A percentile compares a stretch with the other conserved stretches of the same genome.
Evolutionary conservation across 1,284 basidiomycete species (phyloP).

Genomic region (Porogramme epimiltina): DNA sequence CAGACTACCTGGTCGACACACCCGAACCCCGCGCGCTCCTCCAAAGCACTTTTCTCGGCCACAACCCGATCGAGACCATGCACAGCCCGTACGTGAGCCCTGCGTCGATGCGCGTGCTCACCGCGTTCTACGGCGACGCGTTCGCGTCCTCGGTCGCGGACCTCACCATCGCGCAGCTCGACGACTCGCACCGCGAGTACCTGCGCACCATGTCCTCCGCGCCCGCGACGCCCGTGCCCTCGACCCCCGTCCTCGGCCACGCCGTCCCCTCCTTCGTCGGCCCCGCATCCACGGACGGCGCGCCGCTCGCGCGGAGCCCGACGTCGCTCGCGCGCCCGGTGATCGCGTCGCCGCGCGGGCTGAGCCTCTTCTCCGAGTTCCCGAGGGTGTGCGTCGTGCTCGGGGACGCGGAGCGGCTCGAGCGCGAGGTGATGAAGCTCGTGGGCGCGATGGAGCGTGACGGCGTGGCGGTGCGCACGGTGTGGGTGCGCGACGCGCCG

Average conservation of each 20-base stretch:
- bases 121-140: constrained; percentile 36
- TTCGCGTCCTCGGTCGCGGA: constrained; percentile 30
- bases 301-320: constrained; percentile 17
- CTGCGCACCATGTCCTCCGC: constrained; percentile 30
- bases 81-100: constrained; percentile 56
- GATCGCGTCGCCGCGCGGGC: constrained; percentile 32
- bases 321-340: constrained; percentile 29
- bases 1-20: constrained; percentile 55
- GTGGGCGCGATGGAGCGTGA: constrained; percentile 38
- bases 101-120: constrained; percentile 43
- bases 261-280: constrained; percentile 5
- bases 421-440: constrained; percentile 37
- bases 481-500: constrained; percentile 37
- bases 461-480: constrained; percentile 34
- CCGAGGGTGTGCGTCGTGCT: constrained; percentile 45
- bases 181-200: constrained; percentile 21
- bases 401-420: constrained; percentile 39
- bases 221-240: constrained; percentile 25
- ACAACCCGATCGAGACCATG: constrained; percentile 44
- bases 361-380: constrained; percentile 47
- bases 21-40: constrained; percentile 52
- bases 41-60: constrained; percentile 50
- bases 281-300: neutral
- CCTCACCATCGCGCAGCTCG: constrained; percentile 28
- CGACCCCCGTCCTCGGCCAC: constrained; percentile 8